Base-by-base conservation (phyloP, 2,329 filamentous ascomycete species). In the Phialemonium atrogriseum region DNA sequence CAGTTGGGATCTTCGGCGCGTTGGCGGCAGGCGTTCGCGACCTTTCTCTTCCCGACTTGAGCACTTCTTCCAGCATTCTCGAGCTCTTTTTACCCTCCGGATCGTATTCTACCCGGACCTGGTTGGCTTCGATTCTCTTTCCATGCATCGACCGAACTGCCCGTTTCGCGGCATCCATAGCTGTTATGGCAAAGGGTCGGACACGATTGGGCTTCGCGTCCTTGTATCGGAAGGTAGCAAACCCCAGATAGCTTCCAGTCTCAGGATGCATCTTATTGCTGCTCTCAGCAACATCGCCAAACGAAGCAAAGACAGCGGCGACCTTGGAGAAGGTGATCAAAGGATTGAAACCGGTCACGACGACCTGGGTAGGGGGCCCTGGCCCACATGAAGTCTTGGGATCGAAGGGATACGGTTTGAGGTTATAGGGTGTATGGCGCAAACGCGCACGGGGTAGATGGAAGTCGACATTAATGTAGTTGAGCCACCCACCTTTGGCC, bases 311-410 rank as follows among this genome's bases (percentile, higher is more conserved):
- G 33, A 84, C 73, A 27, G 80, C 75, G 12, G 73, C 75, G 30
- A 94, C 71, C 47, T 85, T 84, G 34, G 77, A 73, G 46, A 94
- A 84, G 10, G 85, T 75, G 24, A 84, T 80, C 42, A 96, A 65
- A 6, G 89, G 88, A 56, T 96, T 91, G 54, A 95, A 95, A n/a
- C 87, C 86, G n/a, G 80, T 88, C 13, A 95, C 86, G 4, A 96
- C 80, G 29, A 98, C 77, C 53, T 94, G 86, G 3, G 83, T 86
- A 2, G 91, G 85, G 10, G 89, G 89, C 0, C 86, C 86, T 15
- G 87, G 85, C 1, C 88, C 89, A 46, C 93, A 77, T 3, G 89
- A 94, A 5, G 85, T 86, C 46, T 77, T 77, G 5, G 78, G 62
- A 52, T 96, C 88, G 57, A 86, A 91, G 16, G 74, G 60, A 56